Evolutionary conservation across 441 rosid species (phyloP), one percentile per base, ranked within the genome.

Genomic region (Adansonia grandidieri): DNA sequence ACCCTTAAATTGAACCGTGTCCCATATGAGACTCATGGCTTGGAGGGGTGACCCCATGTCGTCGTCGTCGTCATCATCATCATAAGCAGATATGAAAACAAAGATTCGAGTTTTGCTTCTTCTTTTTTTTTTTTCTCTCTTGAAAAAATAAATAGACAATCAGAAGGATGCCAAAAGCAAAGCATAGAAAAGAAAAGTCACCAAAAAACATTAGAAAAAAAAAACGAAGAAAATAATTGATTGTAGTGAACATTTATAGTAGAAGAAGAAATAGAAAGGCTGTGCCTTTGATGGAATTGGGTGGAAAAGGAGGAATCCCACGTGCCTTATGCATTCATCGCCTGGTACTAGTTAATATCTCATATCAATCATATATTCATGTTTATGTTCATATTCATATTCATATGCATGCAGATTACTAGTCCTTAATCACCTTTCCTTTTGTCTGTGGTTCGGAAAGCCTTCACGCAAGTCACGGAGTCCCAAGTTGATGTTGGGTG

Each of bases 291-390:
- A 13, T n/a, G 70, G 70, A 40, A 65, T 40, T 65, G 70, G 47
- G 50, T 65, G 70, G 48, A 65, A 65, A 65, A 9, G 70, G 70
- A 40, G 17, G 70, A 65, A 40, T 40, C 47, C 70, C 70, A 65
- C 40, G 70, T 65, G 66, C 60, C 60, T 1, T 56, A 17, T 56
- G 60, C 40, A 60, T 22, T 47, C 69, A 64, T 60, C 22, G 5
- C 2, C 37, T 20, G 37, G 28, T 60, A 22, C 11, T 44, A n/a
- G 14, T 65, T 44, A 8, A 22, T 64, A n/a, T 64, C 48, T 63
- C 69, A 15, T 14, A 64, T 64, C 14, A 32, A 42, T 42, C 45
- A 5, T 42, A 42, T 42, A 42, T 42, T 6, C 8, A 42, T 42
- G 8, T 42, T 5, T 42, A 42, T 42, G 8, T 42, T 32, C 44